These are phyloP conservation scores for Hippophae rhamnoides DNA, from an alignment of 306 rosid species.

Conservation along the genomic window DNA sequence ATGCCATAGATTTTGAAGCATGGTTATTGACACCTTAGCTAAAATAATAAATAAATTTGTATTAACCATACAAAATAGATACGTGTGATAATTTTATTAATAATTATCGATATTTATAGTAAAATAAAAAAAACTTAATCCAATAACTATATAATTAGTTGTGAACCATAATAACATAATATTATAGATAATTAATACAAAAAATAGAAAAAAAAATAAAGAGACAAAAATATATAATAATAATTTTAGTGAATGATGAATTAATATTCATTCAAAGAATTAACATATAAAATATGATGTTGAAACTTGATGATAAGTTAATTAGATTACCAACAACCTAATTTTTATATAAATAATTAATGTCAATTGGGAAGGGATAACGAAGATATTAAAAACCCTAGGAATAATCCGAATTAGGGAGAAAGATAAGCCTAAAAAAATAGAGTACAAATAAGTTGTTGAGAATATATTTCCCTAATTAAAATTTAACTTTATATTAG, in stretches of 20 bases:
- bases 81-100: too few relatives aligned
- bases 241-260: not conserved
- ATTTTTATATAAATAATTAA: not conserved
- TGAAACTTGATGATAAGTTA: slow-evolving; percentile 11
- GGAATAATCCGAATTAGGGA: not conserved
- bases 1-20: too few relatives aligned
- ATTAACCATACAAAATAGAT: too few relatives aligned
- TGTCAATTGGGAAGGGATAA: slow-evolving; percentile 10
- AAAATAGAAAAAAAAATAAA: too few relatives aligned
- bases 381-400: slow-evolving; percentile 20
- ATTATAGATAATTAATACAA: too few relatives aligned
- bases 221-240: too few relatives aligned
- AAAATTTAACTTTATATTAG: not conserved
- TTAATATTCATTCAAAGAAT: not conserved
- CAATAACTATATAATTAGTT: too few relatives aligned
- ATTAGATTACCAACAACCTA: slow-evolving; percentile 6
- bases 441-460: slow-evolving; percentile 1
- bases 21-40: too few relatives aligned
- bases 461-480: not conserved
- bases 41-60: too few relatives aligned
- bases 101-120: too few relatives aligned
- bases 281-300: not conserved
- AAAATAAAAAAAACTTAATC: too few relatives aligned
- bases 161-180: too few relatives aligned
- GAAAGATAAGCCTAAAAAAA: not conserved